Conservation (phyloP, 352 stramenopile species). For the Pythium angustatum region DNA sequence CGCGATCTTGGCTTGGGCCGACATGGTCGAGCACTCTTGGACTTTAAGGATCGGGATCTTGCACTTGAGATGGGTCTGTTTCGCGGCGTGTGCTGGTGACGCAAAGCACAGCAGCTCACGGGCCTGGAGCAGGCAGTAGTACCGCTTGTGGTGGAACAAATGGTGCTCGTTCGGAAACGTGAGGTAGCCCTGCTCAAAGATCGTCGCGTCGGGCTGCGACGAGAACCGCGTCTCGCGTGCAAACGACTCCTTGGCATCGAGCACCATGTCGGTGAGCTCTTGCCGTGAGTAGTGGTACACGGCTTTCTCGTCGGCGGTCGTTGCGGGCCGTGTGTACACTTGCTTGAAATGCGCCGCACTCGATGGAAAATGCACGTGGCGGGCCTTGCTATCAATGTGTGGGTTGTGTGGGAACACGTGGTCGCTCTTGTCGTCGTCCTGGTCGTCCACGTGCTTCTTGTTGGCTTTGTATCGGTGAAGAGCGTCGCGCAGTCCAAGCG, state of each 20-base stretch:
- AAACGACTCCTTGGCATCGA: conserved; percentile 48
- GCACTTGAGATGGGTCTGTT: conserved; percentile 44
- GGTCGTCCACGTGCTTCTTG: conserved; percentile 13
- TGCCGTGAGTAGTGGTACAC: conserved; percentile 54
- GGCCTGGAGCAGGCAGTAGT: conserved; percentile 64
- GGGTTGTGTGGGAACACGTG: conserved; percentile 13
- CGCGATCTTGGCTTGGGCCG: conserved; percentile 61
- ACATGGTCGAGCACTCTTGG: conserved; percentile 56
- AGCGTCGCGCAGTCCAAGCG: conserved; percentile 45
- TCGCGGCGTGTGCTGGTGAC: conserved; percentile 52
- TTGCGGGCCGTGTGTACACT: conserved; percentile 41
- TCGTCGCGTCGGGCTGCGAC: conserved; percentile 54
- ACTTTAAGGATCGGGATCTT: conserved; percentile 57
- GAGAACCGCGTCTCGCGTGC: conserved; percentile 50
- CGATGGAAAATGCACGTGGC: conserved; percentile 52
- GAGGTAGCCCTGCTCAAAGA: conserved; percentile 70
- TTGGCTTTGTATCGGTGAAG: conserved; percentile 23
- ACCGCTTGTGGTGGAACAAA: conserved; percentile 63
- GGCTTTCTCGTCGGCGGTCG: conserved; percentile 52
- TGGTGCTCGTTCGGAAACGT: conserved; percentile 47
- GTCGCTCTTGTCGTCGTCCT: conserved; percentile 4
- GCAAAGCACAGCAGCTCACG: conserved; percentile 49
- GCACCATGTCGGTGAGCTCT: conserved; percentile 59
- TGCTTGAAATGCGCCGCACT: conserved; percentile 34
- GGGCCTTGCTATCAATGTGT: conserved; percentile 22